Base-by-base conservation (phyloP, 768 basidiomycete genomes). In the Trametes coccinea region DNA sequence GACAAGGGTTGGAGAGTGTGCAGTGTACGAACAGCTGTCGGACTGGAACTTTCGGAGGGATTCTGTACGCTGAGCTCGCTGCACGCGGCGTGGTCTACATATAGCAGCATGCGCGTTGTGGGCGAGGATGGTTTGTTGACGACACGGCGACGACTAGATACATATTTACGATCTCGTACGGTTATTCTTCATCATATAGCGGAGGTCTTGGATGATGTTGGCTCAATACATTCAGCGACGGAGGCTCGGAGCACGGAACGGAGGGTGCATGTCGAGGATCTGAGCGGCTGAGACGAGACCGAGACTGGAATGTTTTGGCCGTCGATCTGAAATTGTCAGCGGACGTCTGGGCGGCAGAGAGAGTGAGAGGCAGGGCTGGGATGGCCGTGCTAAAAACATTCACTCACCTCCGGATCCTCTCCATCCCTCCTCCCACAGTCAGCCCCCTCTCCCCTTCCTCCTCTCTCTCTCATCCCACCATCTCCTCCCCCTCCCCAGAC, bases 351-450 rank as follows among this genome's bases (percentile, higher is more conserved):
- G 34, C 34, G 34, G 34, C 34, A 37, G 34, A 37, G 6, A 6
- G 34, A 11, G 11, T 5, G 34, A 37, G 34, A 37, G 5, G 22
- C 22, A 22, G 59, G 59, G 29, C 53, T 45, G 17, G 50, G 16
- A 52, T 56, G 49, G 31, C 61, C 61, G 61, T 39, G 37, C 59
- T 56, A 52, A 46, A 51, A 52, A 62, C 54, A 56, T 52, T 52
- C 31, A 4, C 49, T 47, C 59, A 7, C 46, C 45, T 5, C n/a
- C n/a, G n/a, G n/a, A n/a, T n/a, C 41, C 59, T 22, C 16, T 37
- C 40, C 33, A 34, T 47, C 40, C 45, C 17, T 39, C 27, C 51
- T 22, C 22, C 22, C 34, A 37, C 34, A 5, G 34, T 37, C 34
- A 37, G 34, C 34, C 34, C 11, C 37, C 29, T n/a, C 27, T 30